These are phyloP conservation scores for Metschnikowia baotianmanensis DNA, from an alignment of 805 yeast species.

Conservation along the genomic window DNA sequence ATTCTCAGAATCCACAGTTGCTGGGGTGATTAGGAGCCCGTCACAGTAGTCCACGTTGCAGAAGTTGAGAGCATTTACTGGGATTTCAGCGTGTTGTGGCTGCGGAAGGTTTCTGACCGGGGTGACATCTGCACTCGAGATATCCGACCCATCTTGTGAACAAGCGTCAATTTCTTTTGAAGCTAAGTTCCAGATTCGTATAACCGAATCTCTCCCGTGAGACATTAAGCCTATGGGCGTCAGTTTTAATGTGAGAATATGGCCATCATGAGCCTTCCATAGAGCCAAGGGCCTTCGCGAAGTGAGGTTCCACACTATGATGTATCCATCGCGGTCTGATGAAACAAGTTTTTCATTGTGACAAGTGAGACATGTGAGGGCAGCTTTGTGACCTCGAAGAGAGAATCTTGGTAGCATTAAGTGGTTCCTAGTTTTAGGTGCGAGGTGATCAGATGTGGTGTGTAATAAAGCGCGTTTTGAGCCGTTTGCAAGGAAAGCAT, in stretches of 20 bases:
- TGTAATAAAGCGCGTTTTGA: too few species aligned
- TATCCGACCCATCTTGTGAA: conserved; percentile 5
- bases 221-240: conserved; percentile 41
- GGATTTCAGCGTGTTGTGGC: conserved; percentile 44
- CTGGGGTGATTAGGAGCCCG: conserved; percentile 51
- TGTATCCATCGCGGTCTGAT: conserved; percentile 62
- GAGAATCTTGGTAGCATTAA: conserved; percentile 11
- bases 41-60: conserved; percentile 47
- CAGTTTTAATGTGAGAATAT: conserved; percentile 46
- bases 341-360: conserved; percentile 34
- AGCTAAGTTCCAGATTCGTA: conserved; percentile 44
- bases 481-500: too few species aligned
- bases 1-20: conserved; percentile 58
- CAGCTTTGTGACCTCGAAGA: conserved; percentile 18
- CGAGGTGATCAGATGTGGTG: too few species aligned
- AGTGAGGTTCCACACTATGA: conserved; percentile 62
- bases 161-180: neutral
- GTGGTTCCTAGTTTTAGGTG: too few species aligned
- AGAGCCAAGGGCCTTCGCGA: conserved; percentile 53
- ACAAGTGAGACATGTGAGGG: conserved; percentile 14
- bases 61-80: conserved; percentile 73
- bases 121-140: neutral
- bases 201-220: conserved; percentile 65
- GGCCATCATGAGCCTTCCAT: conserved; percentile 59
- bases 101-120: conserved; percentile 1